These are phyloP conservation scores for Ilex asprella DNA, from an alignment of 257 asterid genomes.

Conservation along the genomic window DNA sequence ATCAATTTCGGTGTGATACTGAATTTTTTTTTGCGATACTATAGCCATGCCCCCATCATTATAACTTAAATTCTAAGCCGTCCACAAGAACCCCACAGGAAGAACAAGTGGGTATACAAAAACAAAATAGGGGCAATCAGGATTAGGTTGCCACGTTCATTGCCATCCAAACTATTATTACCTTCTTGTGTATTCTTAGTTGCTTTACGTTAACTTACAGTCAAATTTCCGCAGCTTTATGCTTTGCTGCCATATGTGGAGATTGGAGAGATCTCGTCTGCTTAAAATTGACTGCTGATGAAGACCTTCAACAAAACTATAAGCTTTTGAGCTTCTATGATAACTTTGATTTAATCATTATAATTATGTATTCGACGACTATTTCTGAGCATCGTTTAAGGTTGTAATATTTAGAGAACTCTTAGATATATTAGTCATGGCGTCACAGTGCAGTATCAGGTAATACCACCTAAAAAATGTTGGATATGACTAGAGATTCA, in stretches of 20 bases:
- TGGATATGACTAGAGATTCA: neutral
- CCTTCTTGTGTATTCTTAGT: neutral
- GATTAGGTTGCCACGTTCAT: neutral
- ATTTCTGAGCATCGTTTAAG: neutral
- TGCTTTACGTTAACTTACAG: neutral
- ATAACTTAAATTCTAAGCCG: neutral
- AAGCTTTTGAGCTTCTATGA: conserved; percentile 13
- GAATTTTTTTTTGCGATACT: too few relatives aligned
- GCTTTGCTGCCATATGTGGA: neutral
- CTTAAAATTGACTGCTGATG: conserved; percentile 25
- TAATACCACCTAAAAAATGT: too few relatives aligned
- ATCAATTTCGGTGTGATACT: too few relatives aligned
- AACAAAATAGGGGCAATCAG: neutral
- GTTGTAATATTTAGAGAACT: neutral
- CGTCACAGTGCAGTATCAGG: neutral
- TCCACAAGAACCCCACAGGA: neutral
- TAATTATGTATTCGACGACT: conserved; percentile 4
- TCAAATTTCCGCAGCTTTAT: neutral
- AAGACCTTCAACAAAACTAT: conserved; percentile 34
- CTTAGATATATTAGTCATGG: too few relatives aligned
- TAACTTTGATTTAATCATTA: conserved; percentile 9
- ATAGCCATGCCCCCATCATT: too few relatives aligned
- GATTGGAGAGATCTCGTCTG: conserved; percentile 16
- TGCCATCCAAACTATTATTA: neutral
- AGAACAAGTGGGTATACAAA: neutral